phyloP scores from a whole-genome alignment of 192 early-diverging fungal genomes.

The Podila epigama region DNA sequence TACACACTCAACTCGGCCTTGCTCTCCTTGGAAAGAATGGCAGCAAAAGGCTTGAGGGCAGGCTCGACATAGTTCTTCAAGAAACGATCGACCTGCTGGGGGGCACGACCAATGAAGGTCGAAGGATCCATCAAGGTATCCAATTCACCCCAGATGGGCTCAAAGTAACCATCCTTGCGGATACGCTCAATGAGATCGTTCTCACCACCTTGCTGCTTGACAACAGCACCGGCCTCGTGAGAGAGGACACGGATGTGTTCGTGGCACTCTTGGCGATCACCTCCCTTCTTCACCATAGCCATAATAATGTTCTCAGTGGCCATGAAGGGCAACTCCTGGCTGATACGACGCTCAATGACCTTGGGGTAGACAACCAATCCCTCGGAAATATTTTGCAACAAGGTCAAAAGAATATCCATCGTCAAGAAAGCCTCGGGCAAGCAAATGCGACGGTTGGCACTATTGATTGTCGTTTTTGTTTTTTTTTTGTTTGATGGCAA shows the following conservation, averaged over 20 bases:
- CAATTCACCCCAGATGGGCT: slow-evolving; percentile 81
- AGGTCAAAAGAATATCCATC: slow-evolving; percentile 93
- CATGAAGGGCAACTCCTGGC: slow-evolving; percentile 98
- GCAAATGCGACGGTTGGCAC: slow-evolving; percentile 94
- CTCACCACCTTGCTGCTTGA: slow-evolving; percentile 92
- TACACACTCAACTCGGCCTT: slow-evolving; percentile 82
- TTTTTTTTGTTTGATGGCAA: too few species aligned
- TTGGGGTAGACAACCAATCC: slow-evolving; percentile 98
- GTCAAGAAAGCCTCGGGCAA: slow-evolving; percentile 97
- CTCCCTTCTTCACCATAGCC: slow-evolving; percentile 97
- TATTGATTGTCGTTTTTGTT: too few species aligned
- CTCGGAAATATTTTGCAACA: slow-evolving; percentile 96
- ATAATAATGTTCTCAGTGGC: slow-evolving; percentile 99
- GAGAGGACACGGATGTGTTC: slow-evolving; percentile 96
- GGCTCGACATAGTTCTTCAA: slow-evolving; percentile 80
- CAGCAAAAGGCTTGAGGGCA: slow-evolving; percentile 80
- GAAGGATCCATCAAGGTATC: slow-evolving; percentile 82
- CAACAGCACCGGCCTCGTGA: slow-evolving; percentile 89
- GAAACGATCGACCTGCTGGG: slow-evolving; percentile 91
- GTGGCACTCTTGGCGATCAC: slow-evolving; percentile 95
- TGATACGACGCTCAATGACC: slow-evolving; percentile 90
- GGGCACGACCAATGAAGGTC: slow-evolving; percentile 95
- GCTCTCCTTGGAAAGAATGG: slow-evolving; percentile 64
- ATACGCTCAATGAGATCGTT: slow-evolving; percentile 97
- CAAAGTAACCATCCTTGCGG: slow-evolving; percentile 83